Evolutionary conservation across 176 grass and related monocot genomes (phyloP).

Genomic region (Puccinellia tenuiflora): DNA sequence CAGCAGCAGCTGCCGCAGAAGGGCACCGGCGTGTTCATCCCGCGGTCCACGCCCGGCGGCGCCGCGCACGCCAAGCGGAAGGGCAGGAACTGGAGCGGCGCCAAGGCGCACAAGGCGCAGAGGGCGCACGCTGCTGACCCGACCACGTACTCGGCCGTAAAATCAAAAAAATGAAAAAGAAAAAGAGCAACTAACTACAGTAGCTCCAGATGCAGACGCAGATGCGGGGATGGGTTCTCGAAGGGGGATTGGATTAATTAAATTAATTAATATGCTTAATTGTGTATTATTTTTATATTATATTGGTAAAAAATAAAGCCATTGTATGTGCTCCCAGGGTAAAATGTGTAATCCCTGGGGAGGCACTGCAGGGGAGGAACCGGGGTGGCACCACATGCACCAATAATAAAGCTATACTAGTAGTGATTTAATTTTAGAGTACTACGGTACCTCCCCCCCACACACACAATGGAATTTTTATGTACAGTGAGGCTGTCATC

Average conservation of each 20-base stretch:
- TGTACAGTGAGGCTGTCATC: background rate
- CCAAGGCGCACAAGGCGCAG: constrained; percentile 16
- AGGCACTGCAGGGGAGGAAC: background rate
- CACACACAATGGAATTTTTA: too few relatives aligned
- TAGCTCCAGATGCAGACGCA: constrained; percentile 35
- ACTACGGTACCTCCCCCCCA: background rate
- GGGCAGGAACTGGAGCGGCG: constrained; percentile 7
- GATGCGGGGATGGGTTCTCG: background rate
- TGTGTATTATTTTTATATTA: background rate
- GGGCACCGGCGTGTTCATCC: constrained; percentile 70
- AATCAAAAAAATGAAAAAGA: background rate
- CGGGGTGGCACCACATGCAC: background rate
- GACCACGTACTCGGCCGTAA: background rate
- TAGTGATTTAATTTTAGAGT: background rate
- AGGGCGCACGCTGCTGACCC: background rate
- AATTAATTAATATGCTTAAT: constrained; percentile 31
- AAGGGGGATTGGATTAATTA: background rate
- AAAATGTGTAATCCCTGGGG: constrained; percentile 32
- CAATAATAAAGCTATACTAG: background rate
- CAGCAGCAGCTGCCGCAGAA: constrained; percentile 39
- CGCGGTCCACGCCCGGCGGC: constrained; percentile 31
- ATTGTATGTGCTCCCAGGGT: background rate
- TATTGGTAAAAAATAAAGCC: constrained; percentile 28
- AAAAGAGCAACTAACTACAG: constrained; percentile 24
- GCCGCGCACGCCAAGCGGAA: constrained; percentile 20